These are phyloP conservation scores for Nannochloropsis gaditana DNA, from an alignment of 108 stramenopile species.

Conservation along the genomic window DNA sequence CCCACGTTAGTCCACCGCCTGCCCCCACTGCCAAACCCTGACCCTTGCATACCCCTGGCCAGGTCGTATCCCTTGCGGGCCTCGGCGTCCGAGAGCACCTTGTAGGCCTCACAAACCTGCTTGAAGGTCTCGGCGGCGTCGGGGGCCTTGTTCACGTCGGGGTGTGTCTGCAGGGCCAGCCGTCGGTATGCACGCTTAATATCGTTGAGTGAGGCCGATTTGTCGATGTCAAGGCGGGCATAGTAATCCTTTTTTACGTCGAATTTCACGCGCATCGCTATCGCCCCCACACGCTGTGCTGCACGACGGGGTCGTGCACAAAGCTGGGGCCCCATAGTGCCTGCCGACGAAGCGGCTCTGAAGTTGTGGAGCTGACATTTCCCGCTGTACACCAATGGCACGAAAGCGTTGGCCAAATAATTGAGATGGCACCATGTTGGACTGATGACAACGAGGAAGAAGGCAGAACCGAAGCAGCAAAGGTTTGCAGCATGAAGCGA, in stretches of 20 bases:
- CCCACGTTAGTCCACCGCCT: not conserved
- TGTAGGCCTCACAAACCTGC: slow-evolving; percentile 40
- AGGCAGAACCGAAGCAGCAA: too few species aligned
- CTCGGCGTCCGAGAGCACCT: slow-evolving; percentile 42
- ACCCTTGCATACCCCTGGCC: not conserved
- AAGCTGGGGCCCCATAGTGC: not conserved
- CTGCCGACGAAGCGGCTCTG: not conserved
- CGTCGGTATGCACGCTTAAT: slow-evolving; percentile 48
- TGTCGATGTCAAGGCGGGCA: slow-evolving; percentile 9
- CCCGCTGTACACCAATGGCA: too few species aligned
- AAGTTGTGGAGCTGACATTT: too few species aligned
- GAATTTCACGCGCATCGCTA: not conserved
- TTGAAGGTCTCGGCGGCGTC: slow-evolving; percentile 33
- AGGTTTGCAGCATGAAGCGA: too few species aligned
- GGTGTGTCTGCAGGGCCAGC: slow-evolving; percentile 41
- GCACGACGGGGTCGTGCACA: not conserved
- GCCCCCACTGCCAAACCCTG: not conserved
- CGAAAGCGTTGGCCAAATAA: too few species aligned
- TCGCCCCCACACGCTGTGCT: not conserved
- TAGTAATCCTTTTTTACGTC: slow-evolving; percentile 11
- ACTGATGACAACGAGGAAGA: too few species aligned
- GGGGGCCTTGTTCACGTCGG: slow-evolving; percentile 42
- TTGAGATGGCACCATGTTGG: too few species aligned
- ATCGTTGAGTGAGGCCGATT: slow-evolving; percentile 40
- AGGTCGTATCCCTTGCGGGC: slow-evolving; percentile 29